Evolutionary conservation across 2,329 filamentous ascomycete genomes (phyloP), one percentile per base, ranked within the genome.

Genomic region (Colletotrichum incanum): DNA sequence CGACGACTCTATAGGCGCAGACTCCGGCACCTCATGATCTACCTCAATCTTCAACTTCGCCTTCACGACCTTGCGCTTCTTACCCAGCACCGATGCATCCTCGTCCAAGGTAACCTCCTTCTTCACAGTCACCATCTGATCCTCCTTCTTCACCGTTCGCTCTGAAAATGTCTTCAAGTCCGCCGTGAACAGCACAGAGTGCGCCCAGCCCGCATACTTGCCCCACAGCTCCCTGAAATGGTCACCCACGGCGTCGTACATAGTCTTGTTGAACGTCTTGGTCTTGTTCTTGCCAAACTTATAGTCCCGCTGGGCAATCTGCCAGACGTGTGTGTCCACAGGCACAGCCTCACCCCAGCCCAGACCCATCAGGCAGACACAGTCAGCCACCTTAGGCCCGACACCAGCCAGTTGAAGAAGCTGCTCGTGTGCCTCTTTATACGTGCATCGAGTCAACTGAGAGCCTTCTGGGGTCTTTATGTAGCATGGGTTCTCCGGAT

Each of bases 311-410:
- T 97, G 94, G 0, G 96, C 97, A 78, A 99, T 98, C 84, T 98
- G 95, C 96, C 95, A 98, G 16, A 99, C 94, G 82, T 99, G 97
- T 1, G 97, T 99, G 81, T 99, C 96, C 41, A 99, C 94, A 0
- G 96, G 96, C 1, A 99, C 95, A 3, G 95, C 92, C 82, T 98
- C 96, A 41, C 93, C 93, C 96, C 97, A 99, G 37, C 95, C 96
- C 18, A 99, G 84, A 0, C 97, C 97, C 93, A 99, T 98, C 26
- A 99, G 85, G 79, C 94, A 98, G 9, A 98, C 95, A 79, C 97
- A 99, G 80, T 99, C 97, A 7, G 96, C 93, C 0, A 99, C 96
- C 81, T 99, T 99, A 0, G 97, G 96, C 0, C 96, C 96, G 7
- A 99, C 97, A 1, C 96, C 96, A 69, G 95, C 91, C 28, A 99